These are phyloP conservation scores for Phytopythium helicoides DNA, from an alignment of 352 stramenopile species.

Conservation along the genomic window DNA sequence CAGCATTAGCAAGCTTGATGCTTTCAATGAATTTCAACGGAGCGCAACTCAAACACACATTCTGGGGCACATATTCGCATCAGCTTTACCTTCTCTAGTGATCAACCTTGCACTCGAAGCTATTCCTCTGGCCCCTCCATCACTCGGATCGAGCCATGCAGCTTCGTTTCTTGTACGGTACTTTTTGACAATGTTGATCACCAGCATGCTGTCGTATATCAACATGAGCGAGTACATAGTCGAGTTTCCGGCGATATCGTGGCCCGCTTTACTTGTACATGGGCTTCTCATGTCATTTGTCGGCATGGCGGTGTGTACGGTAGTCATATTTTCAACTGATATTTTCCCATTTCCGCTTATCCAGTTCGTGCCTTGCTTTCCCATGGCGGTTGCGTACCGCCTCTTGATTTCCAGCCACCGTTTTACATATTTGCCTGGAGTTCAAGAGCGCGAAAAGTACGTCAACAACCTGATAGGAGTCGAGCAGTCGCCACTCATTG, in stretches of 20 bases:
- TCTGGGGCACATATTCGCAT: constrained; percentile 14
- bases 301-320: constrained; percentile 18
- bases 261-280: constrained; percentile 7
- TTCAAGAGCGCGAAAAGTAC: constrained; percentile 15
- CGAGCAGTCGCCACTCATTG: constrained; percentile 21
- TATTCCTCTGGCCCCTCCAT: constrained; percentile 18
- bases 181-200: constrained; percentile 14
- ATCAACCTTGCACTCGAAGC: constrained; percentile 21
- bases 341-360: constrained; percentile 34
- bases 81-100: constrained; percentile 15
- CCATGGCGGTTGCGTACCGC: constrained; percentile 12
- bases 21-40: constrained; percentile 15
- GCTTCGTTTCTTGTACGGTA: constrained; percentile 26
- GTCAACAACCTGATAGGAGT: constrained; percentile 20
- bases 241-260: constrained; percentile 13
- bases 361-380: constrained; percentile 13
- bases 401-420: constrained; percentile 8
- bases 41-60: constrained; percentile 4
- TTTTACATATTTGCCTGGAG: constrained; percentile 10
- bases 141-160: constrained; percentile 6
- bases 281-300: constrained; percentile 9
- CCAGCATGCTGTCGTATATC: constrained; percentile 9
- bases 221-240: constrained; percentile 25
- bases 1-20: constrained; percentile 31
- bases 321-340: constrained; percentile 9